These are phyloP conservation scores for Collybia mongolica DNA, from an alignment of 768 basidiomycete genomes.

Conservation along the genomic window DNA sequence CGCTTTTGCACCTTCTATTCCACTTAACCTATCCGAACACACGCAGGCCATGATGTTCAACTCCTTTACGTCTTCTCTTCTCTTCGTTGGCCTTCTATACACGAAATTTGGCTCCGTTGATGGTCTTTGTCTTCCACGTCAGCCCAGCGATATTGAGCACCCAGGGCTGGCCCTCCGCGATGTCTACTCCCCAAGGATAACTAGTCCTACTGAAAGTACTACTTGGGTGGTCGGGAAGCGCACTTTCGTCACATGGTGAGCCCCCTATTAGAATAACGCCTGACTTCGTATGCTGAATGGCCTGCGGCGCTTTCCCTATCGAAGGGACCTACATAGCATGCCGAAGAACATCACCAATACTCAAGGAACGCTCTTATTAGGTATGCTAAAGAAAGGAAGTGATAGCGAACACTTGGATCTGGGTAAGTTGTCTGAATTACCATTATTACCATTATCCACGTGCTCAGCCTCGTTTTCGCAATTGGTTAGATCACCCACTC, in stretches of 20 bases:
- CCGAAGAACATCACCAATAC: conserved; percentile 31
- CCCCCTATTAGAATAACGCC: conserved; percentile 3
- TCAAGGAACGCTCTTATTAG: conserved; percentile 44
- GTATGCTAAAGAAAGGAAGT: conserved; percentile 34
- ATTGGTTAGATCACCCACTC: conserved; percentile 44
- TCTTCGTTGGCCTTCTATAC: conserved; percentile 19
- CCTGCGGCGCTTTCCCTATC: conserved; percentile 1
- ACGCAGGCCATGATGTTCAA: conserved; percentile 31
- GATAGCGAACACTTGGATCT: conserved; percentile 45
- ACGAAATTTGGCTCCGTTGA: conserved; percentile 18
- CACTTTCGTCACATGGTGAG: conserved; percentile 45
- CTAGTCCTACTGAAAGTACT: conserved; percentile 31
- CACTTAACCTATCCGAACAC: conserved; percentile 17
- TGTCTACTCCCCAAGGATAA: conserved; percentile 43
- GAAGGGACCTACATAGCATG: conserved; percentile 39
- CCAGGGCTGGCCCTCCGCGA: conserved; percentile 18
- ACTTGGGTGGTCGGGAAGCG: conserved; percentile 37
- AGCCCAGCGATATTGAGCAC: conserved; percentile 11
- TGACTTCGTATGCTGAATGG: neutral
- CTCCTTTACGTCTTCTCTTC: conserved; percentile 18
- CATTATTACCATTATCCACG: neutral
- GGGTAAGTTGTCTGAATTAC: conserved; percentile 29
- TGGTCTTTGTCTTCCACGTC: conserved; percentile 27
- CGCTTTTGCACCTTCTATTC: conserved; percentile 1
- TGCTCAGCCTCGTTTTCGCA: conserved; percentile 2